Conservation (phyloP, 225 moss, liverwort and hornwort genomes). For the Polytrichum commune region DNA sequence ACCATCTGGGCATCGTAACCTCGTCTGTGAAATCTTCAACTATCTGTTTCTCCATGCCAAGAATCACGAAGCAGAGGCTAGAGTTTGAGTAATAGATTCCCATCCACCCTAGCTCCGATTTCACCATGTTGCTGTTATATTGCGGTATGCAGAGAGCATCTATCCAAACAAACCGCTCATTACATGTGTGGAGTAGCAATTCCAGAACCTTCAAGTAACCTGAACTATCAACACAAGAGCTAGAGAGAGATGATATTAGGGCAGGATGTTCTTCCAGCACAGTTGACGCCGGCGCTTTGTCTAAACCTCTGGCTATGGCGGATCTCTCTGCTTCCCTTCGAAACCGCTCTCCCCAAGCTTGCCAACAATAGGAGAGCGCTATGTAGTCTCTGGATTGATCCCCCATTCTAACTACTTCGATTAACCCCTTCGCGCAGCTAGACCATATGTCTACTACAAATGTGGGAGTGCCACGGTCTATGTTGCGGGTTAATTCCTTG, state of each 20-base stretch:
- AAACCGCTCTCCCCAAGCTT: conserved; percentile 10
- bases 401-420: conserved; percentile 8
- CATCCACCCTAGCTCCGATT: conserved; percentile 1
- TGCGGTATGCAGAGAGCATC: conserved; percentile 12
- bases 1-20: conserved; percentile 3
- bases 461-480: background rate
- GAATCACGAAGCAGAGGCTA: conserved; percentile 11
- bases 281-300: conserved; percentile 5
- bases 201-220: conserved; percentile 11
- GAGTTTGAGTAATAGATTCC: conserved; percentile 15
- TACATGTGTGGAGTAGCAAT: conserved; percentile 18
- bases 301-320: conserved; percentile 7
- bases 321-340: conserved; percentile 9
- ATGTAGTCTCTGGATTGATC: background rate
- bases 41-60: conserved; percentile 13
- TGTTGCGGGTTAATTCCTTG: conserved; percentile 1
- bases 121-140: conserved; percentile 5
- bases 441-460: conserved; percentile 7
- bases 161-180: conserved; percentile 10
- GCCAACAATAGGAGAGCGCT: conserved; percentile 15
- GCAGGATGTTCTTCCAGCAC: conserved; percentile 10
- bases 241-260: conserved; percentile 12
- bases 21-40: conserved; percentile 2
- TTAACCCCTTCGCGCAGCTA: conserved; percentile 1
- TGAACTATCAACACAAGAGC: background rate